These are phyloP conservation scores for Neocatenulostroma microsporum DNA, from an alignment of 2,329 filamentous ascomycete species.

Conservation along the genomic window DNA sequence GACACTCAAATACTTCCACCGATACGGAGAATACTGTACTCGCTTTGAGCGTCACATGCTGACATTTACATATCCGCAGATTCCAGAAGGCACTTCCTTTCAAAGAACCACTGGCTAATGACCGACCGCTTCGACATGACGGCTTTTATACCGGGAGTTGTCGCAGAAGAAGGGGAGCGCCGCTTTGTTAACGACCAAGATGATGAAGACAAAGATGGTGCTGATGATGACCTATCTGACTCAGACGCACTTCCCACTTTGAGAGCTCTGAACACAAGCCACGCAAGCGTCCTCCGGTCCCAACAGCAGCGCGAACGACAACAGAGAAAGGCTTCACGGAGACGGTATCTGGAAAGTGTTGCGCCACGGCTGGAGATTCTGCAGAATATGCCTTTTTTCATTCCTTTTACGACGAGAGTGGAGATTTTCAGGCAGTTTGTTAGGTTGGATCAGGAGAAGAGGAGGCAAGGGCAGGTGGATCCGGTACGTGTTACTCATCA, in stretches of 20 bases:
- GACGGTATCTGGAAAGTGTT: conserved; percentile 67
- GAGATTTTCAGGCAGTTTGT: conserved; percentile 92
- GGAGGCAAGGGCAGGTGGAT: conserved; percentile 61
- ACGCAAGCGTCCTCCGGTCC: conserved; percentile 16
- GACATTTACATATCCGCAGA: too few species aligned
- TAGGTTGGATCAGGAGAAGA: conserved; percentile 64
- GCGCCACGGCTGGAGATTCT: conserved; percentile 83
- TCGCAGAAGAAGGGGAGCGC: conserved; percentile 72
- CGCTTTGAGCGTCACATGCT: too few species aligned
- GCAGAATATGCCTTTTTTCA: conserved; percentile 93
- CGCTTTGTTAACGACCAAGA: conserved; percentile 60
- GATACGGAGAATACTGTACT: too few species aligned
- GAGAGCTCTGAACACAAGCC: conserved; percentile 24
- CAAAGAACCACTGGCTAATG: conserved; percentile 89
- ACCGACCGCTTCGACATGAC: conserved; percentile 79
- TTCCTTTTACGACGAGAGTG: conserved; percentile 85
- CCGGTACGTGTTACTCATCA: too few species aligned
- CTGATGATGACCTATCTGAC: conserved; percentile 32
- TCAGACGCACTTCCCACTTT: background rate
- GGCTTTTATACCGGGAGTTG: conserved; percentile 76
- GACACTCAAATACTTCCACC: too few species aligned
- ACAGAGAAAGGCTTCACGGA: conserved; percentile 59
- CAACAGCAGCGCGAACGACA: conserved; percentile 54
- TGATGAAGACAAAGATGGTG: conserved; percentile 49
- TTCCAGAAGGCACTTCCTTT: conserved; percentile 76